Evolutionary conservation across 345 rosid genomes (phyloP), one percentile per base, ranked within the genome.

Genomic region (Aquilaria yunnanensis): DNA sequence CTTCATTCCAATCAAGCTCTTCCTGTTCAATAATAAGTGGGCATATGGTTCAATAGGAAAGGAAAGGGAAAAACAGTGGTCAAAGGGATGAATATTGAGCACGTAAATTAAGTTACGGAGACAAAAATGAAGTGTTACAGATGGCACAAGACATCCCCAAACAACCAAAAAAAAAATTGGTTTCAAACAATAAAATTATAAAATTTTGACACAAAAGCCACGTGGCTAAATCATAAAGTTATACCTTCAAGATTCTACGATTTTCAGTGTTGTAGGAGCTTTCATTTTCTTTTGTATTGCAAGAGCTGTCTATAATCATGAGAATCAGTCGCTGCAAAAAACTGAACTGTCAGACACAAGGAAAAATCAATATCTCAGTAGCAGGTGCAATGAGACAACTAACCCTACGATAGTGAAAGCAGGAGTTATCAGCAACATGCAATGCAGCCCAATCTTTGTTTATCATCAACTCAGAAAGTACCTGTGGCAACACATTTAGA

Each of bases 351-450:
- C 56, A 60, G 57, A 45, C 10, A 51, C 31, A 54, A 30, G 30
- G 11, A 48, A 53, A 66, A 64, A 23, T 31, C 49, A 31, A 23
- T 49, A 49, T 61, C n/a, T 49, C 51, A 32, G 49, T 43, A 11
- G 9, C 9, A 31, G 16, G 10, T 31, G 60, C 61, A 41, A 63
- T 51, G 64, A 5, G 64, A 68, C 47, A 53, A 71, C 92, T 82
- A 73, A 94, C 99, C 62, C 81, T 73, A 66, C 85, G 88, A 67
- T 85, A 94, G 74, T 94, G 96, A 76, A 88, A 94, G 77, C 92
- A 90, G 60, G 96, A 94, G 77, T 77, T 85, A 71, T 94, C 97
- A 14, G 97, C 93, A 57, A 88, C 81, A 68, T 88, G 92, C 55
- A 88, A 77, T 47, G 75, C 81, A 51, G 95, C 90, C 99, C 99